Base-by-base conservation (phyloP, 2,329 filamentous ascomycete species). In the Fonsecaea erecta region DNA sequence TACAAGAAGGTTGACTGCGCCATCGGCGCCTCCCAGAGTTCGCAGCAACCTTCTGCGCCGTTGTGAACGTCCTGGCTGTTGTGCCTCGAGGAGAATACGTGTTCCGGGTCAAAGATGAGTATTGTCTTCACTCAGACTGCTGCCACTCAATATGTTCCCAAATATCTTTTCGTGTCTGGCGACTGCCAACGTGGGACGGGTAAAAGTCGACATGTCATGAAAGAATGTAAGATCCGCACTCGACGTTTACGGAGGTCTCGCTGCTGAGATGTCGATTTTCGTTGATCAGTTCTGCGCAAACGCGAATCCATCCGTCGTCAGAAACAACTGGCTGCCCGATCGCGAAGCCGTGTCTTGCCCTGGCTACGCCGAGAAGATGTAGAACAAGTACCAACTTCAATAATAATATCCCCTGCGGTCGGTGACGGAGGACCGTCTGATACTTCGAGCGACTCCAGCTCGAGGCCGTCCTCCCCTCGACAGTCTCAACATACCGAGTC, bases 281-380 rank as follows among this genome's bases (percentile, higher is more conserved):
- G 9, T 24, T 32, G 28, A 18, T 26, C 32, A 62, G 60, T 52
- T 62, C 52, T 65, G 26, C 63, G 63, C 40, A 65, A 65, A 28
- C 57, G 63, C 35, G 52, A 65, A 52, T 55, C 63, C 24, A 57
- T 61, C 26, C 63, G 63, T 32, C 63, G 63, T 35, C 63, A 65
- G 24, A 57, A 65, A 18, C 63, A 65, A 53, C 16, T 61, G 57
- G 63, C 63, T n/a, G 40, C 57, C 4, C 40, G 58, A 61, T 61
- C 57, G n/a, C 52, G 57, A 56, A 61, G 63, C 56, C 63, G 63
- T 34, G 63, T 65, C 21, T 56, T 65, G 34, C 63, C 63, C 12
- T 65, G 63, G 63, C 53, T 65, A 37, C 63, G 63, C 11, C 63
- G 63, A 56, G 63, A 65, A 61, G 63, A 65, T 52, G 53, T 65